Evolutionary conservation across 2,329 filamentous ascomycete genomes (phyloP).

Genomic region (Talaromyces islandicus): DNA sequence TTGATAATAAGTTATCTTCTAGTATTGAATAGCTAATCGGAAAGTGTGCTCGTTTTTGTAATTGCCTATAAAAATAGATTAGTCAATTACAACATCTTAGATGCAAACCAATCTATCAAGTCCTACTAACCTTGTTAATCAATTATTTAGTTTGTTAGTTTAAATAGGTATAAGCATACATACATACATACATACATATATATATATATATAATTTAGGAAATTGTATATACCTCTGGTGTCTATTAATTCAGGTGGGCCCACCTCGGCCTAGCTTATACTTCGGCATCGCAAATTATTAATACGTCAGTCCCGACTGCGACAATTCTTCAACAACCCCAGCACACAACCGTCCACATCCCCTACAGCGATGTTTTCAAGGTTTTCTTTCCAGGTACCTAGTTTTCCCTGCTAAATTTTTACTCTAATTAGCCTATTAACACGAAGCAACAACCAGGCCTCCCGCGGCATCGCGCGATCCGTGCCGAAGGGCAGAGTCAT

Average conservation of each 20-base stretch:
- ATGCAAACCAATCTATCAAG: no score
- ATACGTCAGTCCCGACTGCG: neutral
- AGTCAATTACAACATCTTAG: no score
- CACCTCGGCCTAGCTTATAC: neutral
- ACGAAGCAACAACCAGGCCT: neutral
- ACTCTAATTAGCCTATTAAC: neutral
- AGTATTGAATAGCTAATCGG: no score
- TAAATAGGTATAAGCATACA: no score
- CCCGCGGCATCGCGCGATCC: conserved; percentile 6
- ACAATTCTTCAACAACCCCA: neutral
- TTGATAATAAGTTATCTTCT: no score
- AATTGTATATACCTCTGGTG: no score
- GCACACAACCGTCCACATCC: neutral
- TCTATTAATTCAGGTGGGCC: neutral
- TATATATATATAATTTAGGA: no score
- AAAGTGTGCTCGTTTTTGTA: no score
- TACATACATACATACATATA: no score
- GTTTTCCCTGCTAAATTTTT: neutral
- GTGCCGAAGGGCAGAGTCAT: neutral
- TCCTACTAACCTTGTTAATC: no score
- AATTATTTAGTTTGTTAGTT: no score
- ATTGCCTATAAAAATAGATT: no score
- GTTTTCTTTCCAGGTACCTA: conserved; percentile 1
- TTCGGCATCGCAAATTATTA: neutral
- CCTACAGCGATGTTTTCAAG: conserved; percentile 6